phyloP scores from a whole-genome alignment of 305 asterid genomes.

The Rubia tinctorum region DNA sequence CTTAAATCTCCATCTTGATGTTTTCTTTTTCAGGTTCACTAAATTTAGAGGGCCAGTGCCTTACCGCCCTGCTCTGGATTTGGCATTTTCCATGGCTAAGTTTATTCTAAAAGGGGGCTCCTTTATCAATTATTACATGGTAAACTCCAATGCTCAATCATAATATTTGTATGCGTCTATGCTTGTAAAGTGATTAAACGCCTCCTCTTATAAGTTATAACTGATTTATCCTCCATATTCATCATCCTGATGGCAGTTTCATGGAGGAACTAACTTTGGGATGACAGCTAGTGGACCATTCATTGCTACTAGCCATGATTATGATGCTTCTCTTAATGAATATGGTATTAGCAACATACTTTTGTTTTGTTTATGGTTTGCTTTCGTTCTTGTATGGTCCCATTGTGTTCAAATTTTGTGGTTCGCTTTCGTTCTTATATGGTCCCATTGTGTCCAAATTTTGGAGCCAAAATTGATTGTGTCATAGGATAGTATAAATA shows the following conservation, averaged over 20 bases:
- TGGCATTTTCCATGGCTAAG: constrained; percentile 93
- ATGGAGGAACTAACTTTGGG: constrained; percentile 97
- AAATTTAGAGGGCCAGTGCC: constrained; percentile 98
- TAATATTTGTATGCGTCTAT: not conserved
- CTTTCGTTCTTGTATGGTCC: not conserved
- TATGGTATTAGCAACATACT: constrained; percentile 43
- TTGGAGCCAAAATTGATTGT: constrained; percentile 2
- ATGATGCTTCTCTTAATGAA: constrained; percentile 97
- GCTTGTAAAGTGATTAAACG: not conserved
- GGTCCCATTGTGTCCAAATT: too few relatives aligned
- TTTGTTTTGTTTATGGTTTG: not conserved
- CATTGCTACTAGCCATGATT: constrained; percentile 94
- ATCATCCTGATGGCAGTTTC: constrained; percentile 47
- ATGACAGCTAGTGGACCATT: constrained; percentile 98
- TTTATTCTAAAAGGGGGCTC: constrained; percentile 93
- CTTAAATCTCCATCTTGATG: not conserved
- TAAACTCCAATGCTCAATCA: constrained; percentile 24
- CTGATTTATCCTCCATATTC: constrained; percentile 6
- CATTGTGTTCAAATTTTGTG: not conserved
- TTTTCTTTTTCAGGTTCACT: constrained; percentile 61
- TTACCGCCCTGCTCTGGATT: constrained; percentile 90
- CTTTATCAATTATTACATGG: constrained; percentile 93
- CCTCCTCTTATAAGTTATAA: constrained; percentile 11
- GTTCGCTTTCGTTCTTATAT: too few relatives aligned
- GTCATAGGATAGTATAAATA: not conserved